Evolutionary conservation across 495 filamentous ascomycete genomes (phyloP).

Genomic region (Aspergillus homomorphus): DNA sequence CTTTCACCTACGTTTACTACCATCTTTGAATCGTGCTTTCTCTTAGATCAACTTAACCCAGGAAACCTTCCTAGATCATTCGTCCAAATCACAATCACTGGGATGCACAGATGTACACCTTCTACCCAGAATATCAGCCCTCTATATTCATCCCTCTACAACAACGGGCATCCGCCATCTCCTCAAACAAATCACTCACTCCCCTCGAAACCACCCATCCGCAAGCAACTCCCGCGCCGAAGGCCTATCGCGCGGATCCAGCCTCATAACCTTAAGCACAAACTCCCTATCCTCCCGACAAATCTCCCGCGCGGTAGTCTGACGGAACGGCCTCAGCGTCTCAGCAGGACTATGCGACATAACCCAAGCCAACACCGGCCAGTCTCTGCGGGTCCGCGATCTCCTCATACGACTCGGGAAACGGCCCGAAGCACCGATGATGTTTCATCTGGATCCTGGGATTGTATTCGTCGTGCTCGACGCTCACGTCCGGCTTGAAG

Average conservation of each 20-base stretch:
- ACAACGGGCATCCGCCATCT: no score
- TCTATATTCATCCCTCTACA: no score
- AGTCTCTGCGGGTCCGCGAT: slow-evolving; percentile 19
- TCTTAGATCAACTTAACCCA: no score
- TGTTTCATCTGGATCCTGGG: slow-evolving; percentile 40
- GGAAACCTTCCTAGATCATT: no score
- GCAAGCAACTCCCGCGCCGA: slow-evolving; percentile 22
- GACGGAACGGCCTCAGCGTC: slow-evolving; percentile 21
- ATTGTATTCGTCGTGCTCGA: slow-evolving; percentile 38
- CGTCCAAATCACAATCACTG: no score
- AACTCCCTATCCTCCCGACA: slow-evolving; percentile 25
- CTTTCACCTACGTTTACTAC: no score
- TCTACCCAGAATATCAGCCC: no score
- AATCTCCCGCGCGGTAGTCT: slow-evolving; percentile 21
- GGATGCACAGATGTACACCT: no score
- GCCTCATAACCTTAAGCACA: slow-evolving; percentile 26
- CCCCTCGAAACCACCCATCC: slow-evolving; percentile 24
- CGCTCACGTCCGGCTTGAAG: slow-evolving; percentile 40
- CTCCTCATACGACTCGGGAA: slow-evolving; percentile 32
- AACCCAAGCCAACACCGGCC: slow-evolving; percentile 18
- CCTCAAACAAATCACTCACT: no score
- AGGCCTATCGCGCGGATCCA: slow-evolving; percentile 29
- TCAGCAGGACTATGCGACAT: slow-evolving; percentile 24
- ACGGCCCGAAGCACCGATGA: slow-evolving; percentile 42
- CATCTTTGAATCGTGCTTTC: no score